Percentiles rank a stretch among this genome's conserved stretches.
Conservation (phyloP, 495 filamentous ascomycete genomes). For the Aspergillus sclerotioniger region DNA sequence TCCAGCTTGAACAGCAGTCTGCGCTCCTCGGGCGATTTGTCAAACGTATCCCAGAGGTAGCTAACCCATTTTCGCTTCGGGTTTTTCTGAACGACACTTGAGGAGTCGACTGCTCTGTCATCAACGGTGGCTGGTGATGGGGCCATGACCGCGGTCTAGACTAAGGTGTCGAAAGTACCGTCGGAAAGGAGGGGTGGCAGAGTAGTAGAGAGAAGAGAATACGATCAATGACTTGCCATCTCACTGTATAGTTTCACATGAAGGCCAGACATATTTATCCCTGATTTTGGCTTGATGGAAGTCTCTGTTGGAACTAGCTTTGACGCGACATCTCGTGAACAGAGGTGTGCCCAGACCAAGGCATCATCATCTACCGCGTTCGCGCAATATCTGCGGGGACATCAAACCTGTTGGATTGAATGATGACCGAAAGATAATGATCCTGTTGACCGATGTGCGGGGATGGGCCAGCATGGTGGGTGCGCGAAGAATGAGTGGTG, state of each 20-base stretch:
- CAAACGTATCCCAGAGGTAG: conserved; percentile 60
- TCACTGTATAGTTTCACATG: too few species aligned
- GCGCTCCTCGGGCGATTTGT: conserved; percentile 59
- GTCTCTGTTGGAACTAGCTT: too few species aligned
- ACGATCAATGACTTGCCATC: too few species aligned
- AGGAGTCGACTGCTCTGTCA: conserved; percentile 16
- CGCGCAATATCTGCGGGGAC: neutral
- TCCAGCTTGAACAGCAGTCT: conserved; percentile 61
- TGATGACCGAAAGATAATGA: neutral
- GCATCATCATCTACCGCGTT: conserved; percentile 9
- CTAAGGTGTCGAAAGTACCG: neutral
- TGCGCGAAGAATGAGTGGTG: neutral
- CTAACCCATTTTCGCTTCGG: conserved; percentile 39
- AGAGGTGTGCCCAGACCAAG: neutral
- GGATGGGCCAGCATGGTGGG: neutral
- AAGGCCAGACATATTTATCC: too few species aligned
- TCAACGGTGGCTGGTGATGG: conserved; percentile 3
- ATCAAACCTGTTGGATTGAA: neutral
- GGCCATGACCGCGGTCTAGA: neutral
- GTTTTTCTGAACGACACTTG: conserved; percentile 21
- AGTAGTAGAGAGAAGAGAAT: too few species aligned
- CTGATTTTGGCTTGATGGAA: too few species aligned
- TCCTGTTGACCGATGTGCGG: neutral
- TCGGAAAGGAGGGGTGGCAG: neutral
- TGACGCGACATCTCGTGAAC: neutral